These are phyloP conservation scores for Dichomitus squalens DNA, from an alignment of 1,284 basidiomycete genomes.

Conservation along the genomic window DNA sequence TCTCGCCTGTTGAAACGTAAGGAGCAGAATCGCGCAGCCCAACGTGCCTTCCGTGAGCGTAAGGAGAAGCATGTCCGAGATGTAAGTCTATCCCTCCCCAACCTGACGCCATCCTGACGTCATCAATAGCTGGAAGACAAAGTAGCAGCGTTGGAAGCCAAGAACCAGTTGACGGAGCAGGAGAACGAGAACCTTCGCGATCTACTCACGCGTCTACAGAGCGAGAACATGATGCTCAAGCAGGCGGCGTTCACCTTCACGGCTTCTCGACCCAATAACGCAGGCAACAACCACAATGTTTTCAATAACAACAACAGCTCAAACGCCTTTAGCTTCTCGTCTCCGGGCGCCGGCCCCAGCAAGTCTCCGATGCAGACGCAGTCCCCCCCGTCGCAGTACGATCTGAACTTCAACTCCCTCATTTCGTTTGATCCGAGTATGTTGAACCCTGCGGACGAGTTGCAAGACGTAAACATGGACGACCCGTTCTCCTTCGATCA, in stretches of 20 bases:
- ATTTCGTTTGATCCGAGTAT: constrained; percentile 66
- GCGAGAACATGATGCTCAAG: constrained; percentile 76
- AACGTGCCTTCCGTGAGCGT: constrained; percentile 83
- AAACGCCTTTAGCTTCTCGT: constrained; percentile 30
- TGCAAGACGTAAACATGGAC: constrained; percentile 62
- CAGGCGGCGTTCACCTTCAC: constrained; percentile 76
- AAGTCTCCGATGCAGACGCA: constrained; percentile 28
- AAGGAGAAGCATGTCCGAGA: constrained; percentile 90
- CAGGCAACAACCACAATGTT: constrained; percentile 14
- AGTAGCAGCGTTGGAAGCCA: constrained; percentile 76
- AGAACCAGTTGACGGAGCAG: constrained; percentile 62
- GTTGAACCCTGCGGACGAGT: constrained; percentile 63
- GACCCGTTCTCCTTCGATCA: constrained; percentile 49
- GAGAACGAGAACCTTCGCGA: constrained; percentile 84
- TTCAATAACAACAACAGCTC: constrained; percentile 22
- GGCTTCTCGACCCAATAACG: constrained; percentile 48
- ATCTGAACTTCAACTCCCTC: constrained; percentile 65
- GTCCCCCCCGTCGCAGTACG: constrained; percentile 31
- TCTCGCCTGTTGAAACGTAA: constrained; percentile 76
- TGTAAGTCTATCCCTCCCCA: constrained; percentile 47
- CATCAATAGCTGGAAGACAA: constrained; percentile 74
- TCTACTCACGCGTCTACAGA: constrained; percentile 73
- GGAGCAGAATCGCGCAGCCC: constrained; percentile 85
- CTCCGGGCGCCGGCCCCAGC: constrained; percentile 32
- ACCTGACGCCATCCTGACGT: neutral